Conservation (phyloP, 1,284 basidiomycete species). For the Amylostereum chailletii region DNA sequence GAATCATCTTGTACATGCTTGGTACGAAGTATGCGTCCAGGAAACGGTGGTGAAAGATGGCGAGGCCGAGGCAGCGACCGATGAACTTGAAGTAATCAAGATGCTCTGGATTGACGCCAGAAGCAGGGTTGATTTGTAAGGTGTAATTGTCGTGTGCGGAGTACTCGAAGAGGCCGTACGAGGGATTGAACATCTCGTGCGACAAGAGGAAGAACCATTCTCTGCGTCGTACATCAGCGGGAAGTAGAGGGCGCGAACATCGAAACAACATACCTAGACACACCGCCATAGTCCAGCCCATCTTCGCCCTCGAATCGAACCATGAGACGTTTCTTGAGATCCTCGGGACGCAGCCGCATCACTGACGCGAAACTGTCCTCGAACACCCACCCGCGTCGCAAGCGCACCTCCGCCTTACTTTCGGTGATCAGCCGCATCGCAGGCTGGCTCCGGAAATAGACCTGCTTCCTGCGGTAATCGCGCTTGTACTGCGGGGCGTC, state of each 20-base stretch:
- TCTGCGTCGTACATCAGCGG: conserved; percentile 23
- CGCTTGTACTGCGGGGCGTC: conserved; percentile 97
- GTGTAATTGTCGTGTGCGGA: conserved; percentile 97
- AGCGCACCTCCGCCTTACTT: conserved; percentile 89
- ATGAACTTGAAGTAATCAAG: conserved; percentile 98
- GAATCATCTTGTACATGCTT: conserved; percentile 96
- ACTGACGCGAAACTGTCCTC: conserved; percentile 96
- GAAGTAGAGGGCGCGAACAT: conserved; percentile 12
- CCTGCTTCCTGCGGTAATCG: conserved; percentile 91
- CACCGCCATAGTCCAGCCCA: conserved; percentile 90
- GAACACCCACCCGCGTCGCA: conserved; percentile 89
- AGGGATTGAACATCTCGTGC: conserved; percentile 94
- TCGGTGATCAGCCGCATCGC: conserved; percentile 79
- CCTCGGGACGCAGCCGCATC: conserved; percentile 90
- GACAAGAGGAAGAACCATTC: conserved; percentile 87
- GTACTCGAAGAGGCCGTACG: conserved; percentile 96
- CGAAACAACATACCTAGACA: conserved; percentile 58
- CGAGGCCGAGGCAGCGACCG: conserved; percentile 83
- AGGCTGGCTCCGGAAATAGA: conserved; percentile 94
- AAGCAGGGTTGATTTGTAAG: conserved; percentile 91
- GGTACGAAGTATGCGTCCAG: conserved; percentile 95
- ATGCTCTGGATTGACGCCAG: conserved; percentile 93
- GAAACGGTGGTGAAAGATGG: conserved; percentile 95
- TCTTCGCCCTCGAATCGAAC: conserved; percentile 98
- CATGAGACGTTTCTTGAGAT: conserved; percentile 93